Conservation (phyloP, 306 rosid genomes). For the Castanea mollissima region DNA sequence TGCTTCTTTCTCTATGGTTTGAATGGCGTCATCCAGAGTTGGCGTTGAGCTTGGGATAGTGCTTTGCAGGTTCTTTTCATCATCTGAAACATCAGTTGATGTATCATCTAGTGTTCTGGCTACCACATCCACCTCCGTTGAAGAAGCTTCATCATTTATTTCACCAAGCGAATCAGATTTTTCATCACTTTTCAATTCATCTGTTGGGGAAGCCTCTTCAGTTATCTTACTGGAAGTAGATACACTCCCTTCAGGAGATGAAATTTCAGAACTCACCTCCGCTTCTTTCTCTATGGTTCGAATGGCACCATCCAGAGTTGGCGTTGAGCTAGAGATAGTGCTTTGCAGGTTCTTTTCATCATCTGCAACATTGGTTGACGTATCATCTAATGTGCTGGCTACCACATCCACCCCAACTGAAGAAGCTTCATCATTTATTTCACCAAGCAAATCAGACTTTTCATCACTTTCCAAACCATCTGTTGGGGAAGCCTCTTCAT, state of each 20-base stretch:
- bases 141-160: slow-evolving; percentile 30
- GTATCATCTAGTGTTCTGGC: slow-evolving; percentile 28
- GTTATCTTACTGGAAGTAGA: slow-evolving; percentile 4
- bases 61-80: slow-evolving; percentile 15
- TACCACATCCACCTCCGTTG: slow-evolving; percentile 30
- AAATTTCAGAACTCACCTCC: slow-evolving; percentile 38
- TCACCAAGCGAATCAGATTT: slow-evolving; percentile 17
- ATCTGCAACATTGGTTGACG: slow-evolving; percentile 31
- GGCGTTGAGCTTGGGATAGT: slow-evolving; percentile 25
- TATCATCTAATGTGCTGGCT: slow-evolving; percentile 29
- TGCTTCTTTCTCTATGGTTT: slow-evolving; percentile 36
- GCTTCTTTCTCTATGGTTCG: slow-evolving; percentile 37
- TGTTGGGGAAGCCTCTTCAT: neutral
- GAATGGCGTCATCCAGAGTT: slow-evolving; percentile 18
- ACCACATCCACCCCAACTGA: slow-evolving; percentile 28
- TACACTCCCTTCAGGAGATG: slow-evolving; percentile 35
- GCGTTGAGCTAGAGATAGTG: slow-evolving; percentile 23
- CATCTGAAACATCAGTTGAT: slow-evolving; percentile 29
- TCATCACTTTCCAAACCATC: neutral
- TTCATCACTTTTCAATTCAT: neutral
- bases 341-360: slow-evolving; percentile 26
- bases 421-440: slow-evolving; percentile 30
- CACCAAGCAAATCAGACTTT: slow-evolving; percentile 15
- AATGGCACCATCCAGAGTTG: slow-evolving; percentile 22
- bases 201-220: neutral